These are phyloP conservation scores for Eucalyptus marginata DNA, from an alignment of 345 rosid genomes.

Conservation along the genomic window DNA sequence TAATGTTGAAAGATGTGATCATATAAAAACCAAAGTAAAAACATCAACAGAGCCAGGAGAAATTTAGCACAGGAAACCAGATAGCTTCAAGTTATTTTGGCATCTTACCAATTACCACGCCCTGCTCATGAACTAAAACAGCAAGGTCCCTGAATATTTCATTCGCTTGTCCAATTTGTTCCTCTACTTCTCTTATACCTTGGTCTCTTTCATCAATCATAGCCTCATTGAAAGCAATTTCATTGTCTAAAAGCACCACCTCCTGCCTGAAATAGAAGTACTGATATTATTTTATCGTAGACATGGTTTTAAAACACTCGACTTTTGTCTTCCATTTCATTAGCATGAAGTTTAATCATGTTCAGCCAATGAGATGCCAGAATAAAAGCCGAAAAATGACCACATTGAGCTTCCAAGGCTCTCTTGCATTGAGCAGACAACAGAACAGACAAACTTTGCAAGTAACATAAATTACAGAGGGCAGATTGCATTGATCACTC, in stretches of 20 bases:
- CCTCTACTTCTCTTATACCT: constrained; percentile 46
- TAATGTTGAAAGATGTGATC: neutral
- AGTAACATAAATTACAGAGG: neutral
- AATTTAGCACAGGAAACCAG: neutral
- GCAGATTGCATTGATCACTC: neutral
- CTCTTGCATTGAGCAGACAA: neutral
- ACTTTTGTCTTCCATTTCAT: neutral
- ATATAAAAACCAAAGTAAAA: neutral
- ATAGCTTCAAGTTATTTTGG: neutral
- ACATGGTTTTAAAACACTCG: neutral
- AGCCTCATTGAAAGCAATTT: constrained; percentile 60
- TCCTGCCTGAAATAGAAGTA: constrained; percentile 31
- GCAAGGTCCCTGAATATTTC: constrained; percentile 69
- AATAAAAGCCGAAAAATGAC: neutral
- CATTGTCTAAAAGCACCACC: constrained; percentile 43
- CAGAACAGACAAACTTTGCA: neutral
- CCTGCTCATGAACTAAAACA: constrained; percentile 65
- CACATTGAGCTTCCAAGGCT: neutral
- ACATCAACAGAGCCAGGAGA: neutral
- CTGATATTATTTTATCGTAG: neutral
- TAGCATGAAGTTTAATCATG: neutral
- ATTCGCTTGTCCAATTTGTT: constrained; percentile 52
- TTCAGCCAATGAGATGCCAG: neutral
- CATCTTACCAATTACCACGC: constrained; percentile 46
- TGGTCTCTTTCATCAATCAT: constrained; percentile 63